Conservation (phyloP, 2,329 filamentous ascomycete species). For the Microsporum canis region DNA sequence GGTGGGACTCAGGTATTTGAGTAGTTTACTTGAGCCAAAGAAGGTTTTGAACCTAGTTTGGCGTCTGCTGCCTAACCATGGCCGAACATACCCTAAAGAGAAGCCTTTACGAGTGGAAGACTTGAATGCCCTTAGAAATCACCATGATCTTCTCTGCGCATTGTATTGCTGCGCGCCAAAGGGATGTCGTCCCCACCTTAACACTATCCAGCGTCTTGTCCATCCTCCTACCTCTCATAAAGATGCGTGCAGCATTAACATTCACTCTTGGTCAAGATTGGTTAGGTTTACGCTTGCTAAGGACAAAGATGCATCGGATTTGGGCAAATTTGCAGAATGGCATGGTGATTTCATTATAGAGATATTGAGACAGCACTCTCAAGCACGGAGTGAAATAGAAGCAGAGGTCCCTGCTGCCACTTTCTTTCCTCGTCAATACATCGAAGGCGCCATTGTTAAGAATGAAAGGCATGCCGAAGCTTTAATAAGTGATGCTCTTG, state of each 20-base stretch:
- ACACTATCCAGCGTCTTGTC: slow-evolving; percentile 44
- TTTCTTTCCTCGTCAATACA: slow-evolving; percentile 35
- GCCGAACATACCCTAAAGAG: slow-evolving; percentile 49
- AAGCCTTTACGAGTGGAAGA: slow-evolving; percentile 42
- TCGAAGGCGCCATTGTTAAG: slow-evolving; percentile 42
- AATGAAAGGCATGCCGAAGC: slow-evolving; percentile 49
- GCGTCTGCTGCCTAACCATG: slow-evolving; percentile 50
- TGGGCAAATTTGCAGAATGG: slow-evolving; percentile 45
- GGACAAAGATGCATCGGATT: slow-evolving; percentile 34
- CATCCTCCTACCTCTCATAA: slow-evolving; percentile 47
- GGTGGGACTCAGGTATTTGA: slow-evolving; percentile 40
- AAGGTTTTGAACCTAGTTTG: slow-evolving; percentile 47
- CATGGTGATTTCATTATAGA: slow-evolving; percentile 43
- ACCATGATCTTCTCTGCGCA: slow-evolving; percentile 50
- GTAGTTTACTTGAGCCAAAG: slow-evolving; percentile 38
- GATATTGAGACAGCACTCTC: slow-evolving; percentile 43
- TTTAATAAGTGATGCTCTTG: slow-evolving; percentile 42
- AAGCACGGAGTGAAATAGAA: slow-evolving; percentile 48
- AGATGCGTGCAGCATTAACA: slow-evolving; percentile 48
- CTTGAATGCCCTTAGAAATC: slow-evolving; percentile 48
- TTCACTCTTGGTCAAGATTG: slow-evolving; percentile 48
- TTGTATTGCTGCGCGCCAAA: slow-evolving; percentile 48
- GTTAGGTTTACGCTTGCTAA: slow-evolving; percentile 47
- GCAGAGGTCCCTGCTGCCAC: slow-evolving; percentile 34
- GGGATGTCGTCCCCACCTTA: slow-evolving; percentile 41